Percentiles rank a stretch among this genome's conserved stretches.
Conservation (phyloP, 2,329 filamentous ascomycete genomes). For the Pseudogymnoascus sp. region DNA sequence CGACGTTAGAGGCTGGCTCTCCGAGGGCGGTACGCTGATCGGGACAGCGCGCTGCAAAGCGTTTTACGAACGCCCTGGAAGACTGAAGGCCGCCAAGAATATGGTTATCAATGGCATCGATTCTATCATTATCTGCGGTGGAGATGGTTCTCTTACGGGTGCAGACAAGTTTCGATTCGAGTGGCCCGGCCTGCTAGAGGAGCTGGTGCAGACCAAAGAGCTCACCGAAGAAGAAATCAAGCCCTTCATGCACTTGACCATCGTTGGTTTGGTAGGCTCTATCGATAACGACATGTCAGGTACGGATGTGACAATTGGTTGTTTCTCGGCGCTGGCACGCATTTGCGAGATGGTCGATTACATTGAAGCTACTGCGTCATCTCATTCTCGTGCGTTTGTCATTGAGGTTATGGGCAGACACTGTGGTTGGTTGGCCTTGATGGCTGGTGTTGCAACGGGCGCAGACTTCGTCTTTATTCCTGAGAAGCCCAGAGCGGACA, state of each 20-base stretch:
- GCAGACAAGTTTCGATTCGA: conserved; percentile 88
- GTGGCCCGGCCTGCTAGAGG: conserved; percentile 80
- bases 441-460: conserved; percentile 89
- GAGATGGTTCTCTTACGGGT: conserved; percentile 91
- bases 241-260: conserved; percentile 82
- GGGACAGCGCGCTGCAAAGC: conserved; percentile 88
- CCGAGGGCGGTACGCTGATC: conserved; percentile 90
- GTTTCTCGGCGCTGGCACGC: conserved; percentile 83
- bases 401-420: conserved; percentile 98
- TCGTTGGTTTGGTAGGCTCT: conserved; percentile 90
- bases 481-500: conserved; percentile 77
- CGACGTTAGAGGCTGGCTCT: conserved; percentile 88
- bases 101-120: conserved; percentile 90
- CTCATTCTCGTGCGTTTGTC: conserved; percentile 92
- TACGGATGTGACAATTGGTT: conserved; percentile 95
- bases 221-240: conserved; percentile 62
- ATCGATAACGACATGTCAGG: conserved; percentile 98
- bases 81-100: conserved; percentile 83
- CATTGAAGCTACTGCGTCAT: conserved; percentile 89
- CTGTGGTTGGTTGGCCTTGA: conserved; percentile 94
- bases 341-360: conserved; percentile 96
- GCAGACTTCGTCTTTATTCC: conserved; percentile 97
- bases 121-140: conserved; percentile 91
- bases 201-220: conserved; percentile 68
- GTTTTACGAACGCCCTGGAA: conserved; percentile 82